Evolutionary conservation across 129 eudicot species (phyloP), one percentile per base, ranked within the genome.

Genomic region (Helianthus tuberosus): DNA sequence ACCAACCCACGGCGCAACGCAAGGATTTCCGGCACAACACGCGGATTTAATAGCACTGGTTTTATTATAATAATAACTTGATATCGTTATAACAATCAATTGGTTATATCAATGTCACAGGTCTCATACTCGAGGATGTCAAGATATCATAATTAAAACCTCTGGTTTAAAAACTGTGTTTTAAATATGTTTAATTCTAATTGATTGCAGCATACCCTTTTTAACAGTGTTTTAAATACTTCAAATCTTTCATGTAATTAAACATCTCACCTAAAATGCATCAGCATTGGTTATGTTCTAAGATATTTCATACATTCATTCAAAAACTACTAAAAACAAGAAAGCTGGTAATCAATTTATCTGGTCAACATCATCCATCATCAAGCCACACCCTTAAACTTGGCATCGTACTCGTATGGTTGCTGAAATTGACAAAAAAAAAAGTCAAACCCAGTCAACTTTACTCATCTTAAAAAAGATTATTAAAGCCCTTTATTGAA

Each of bases 371-470:
- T 7, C 47, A 43, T 43, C 47, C 78, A 17, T 11, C 3, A 80
- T 91, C 82, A 91, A 36, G 75, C 86, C 38, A 84, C 29, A 0
- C 89, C 88, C 70, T 84, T 91, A 68, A 91, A 91, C 75, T 91
- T 91, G 48, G 97, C 97, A 75, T 91, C 97, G 44, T 86, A 91
- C 76, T 91, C 97, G 69, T 88, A 91, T 20, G 97, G 86, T 91
- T 91, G 97, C 97, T 90, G 89, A 36, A 74, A 8, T 54, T 54
- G 1, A 71, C 1, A 66, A 5, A 29, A 16, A n/a, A 48, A 10
- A 13, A 10, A 20, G 32, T 46, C 82, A 78, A 5, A 23, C 5
- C 27, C 8, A n/a, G 15, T 51, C 20, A 51, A n/a, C 57, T 14
- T 51, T 8, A 5, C 15, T 14, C 15, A 51, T 14, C 46, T 41